Percentiles rank a stretch among this genome's conserved stretches.
Conservation (phyloP, 495 filamentous ascomycete species). For the Xylaria longipes region DNA sequence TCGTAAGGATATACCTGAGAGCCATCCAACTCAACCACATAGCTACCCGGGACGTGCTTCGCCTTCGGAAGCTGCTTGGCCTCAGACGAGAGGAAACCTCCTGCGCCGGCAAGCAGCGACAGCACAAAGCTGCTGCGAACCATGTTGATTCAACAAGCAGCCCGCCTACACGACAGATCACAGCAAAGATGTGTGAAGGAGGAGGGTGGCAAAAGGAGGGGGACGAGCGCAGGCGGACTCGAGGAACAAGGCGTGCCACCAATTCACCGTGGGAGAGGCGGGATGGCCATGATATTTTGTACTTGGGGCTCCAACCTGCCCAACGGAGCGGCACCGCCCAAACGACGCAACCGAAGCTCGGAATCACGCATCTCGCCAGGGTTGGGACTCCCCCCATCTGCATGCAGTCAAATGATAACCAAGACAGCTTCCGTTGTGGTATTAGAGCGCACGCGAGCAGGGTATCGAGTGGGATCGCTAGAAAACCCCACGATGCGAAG, state of each 20-base stretch:
- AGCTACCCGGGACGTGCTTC: constrained; percentile 48
- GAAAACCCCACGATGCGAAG: constrained; percentile 23
- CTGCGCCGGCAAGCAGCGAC: constrained; percentile 45
- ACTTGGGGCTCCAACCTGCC: constrained; percentile 1
- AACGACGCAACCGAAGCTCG: constrained; percentile 25
- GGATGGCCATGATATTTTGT: constrained; percentile 23
- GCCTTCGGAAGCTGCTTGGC: constrained; percentile 30
- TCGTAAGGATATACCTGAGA: constrained; percentile 39
- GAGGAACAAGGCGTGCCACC: constrained; percentile 7
- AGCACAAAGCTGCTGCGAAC: constrained; percentile 38
- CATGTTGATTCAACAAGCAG: constrained; percentile 28
- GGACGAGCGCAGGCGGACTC: constrained; percentile 17
- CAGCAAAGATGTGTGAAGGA: constrained; percentile 24
- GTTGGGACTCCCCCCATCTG: neutral
- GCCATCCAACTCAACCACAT: constrained; percentile 57
- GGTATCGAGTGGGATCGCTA: constrained; percentile 17
- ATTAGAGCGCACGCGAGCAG: constrained; percentile 18
- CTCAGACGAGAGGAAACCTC: constrained; percentile 37
- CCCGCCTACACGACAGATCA: constrained; percentile 8
- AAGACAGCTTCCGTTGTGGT: constrained; percentile 24
- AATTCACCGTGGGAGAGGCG: neutral
- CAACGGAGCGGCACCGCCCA: neutral
- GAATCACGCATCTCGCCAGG: constrained; percentile 20
- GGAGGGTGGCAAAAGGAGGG: constrained; percentile 21
- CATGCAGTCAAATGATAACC: constrained; percentile 6